Evolutionary conservation across 2,329 filamentous ascomycete species (phyloP), one percentile per base, ranked within the genome.

Genomic region (Pseudogymnoascus pannorum): DNA sequence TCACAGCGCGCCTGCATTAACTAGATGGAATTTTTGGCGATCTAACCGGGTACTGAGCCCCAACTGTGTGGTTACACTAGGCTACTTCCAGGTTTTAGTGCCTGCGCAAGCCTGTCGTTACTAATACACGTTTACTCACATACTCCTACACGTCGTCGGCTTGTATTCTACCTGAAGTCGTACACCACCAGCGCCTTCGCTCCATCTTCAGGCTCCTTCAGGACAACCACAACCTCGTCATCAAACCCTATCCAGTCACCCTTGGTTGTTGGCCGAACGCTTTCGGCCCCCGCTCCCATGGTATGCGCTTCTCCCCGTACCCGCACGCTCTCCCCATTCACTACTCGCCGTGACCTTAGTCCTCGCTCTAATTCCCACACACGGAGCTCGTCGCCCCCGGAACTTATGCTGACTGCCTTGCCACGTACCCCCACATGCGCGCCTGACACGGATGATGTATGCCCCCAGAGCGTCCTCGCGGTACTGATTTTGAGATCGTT

Each of bases 311-410:
- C 78, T 3, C 79, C 74, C 60, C 75, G 76, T 29, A 87, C 74
- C 61, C 77, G 76, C 4, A 87, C 81, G 66, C 84, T 85, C 69
- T 61, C 81, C 78, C 16, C 78, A 72, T 62, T 74, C 70, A 63
- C 74, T 66, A 12, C 76, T 71, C 26, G 75, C 73, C 65, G 72
- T 77, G 20, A 75, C 75, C 35, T 74, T 71, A 80, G 80, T 1
- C 77, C 75, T 58, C 81, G 81, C 73, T 89, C 87, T 4, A 90
- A 76, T 65, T 89, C 86, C 87, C 87, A 90, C 7, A 89, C 81
- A 5, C 87, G 79, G 8, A 82, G 68, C 64, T 81, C 79, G 44
- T 80, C 64, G 11, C 64, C 64, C 38, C 48, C 24, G 3, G 79
- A 77, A 68, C 84, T 87, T 54, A 89, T 81, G 4, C 86, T 88